These are phyloP conservation scores for Spongiforma sp. DNA, from an alignment of 1,284 basidiomycete species.

Conservation along the genomic window DNA sequence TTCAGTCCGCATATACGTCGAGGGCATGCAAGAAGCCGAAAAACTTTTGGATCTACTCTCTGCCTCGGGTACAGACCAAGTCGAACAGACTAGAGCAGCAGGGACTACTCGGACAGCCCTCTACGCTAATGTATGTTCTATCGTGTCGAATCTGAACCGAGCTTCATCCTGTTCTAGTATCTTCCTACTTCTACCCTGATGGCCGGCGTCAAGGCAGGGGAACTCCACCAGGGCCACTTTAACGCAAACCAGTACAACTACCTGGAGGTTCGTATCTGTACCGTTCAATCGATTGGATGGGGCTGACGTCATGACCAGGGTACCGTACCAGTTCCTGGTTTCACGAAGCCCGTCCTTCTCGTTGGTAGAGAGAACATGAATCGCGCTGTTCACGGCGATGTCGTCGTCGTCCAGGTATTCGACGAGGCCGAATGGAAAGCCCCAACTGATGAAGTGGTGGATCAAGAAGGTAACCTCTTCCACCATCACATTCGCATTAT, in stretches of 20 bases:
- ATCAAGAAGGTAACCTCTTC: constrained; percentile 75
- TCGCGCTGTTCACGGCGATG: constrained; percentile 91
- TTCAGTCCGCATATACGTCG: constrained; percentile 80
- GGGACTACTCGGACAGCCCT: constrained; percentile 63
- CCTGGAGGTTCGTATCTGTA: constrained; percentile 66
- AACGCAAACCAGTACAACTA: constrained; percentile 98
- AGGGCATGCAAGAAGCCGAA: constrained; percentile 65
- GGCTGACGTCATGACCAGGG: constrained; percentile 53
- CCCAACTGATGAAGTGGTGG: constrained; percentile 91
- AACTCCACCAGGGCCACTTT: constrained; percentile 92
- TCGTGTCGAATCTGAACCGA: background rate
- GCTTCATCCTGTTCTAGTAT: constrained; percentile 61
- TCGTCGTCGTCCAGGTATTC: constrained; percentile 92
- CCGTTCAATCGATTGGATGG: background rate
- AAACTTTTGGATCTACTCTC: constrained; percentile 84
- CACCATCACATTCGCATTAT: background rate
- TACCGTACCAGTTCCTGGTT: constrained; percentile 76
- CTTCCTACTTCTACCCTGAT: constrained; percentile 74
- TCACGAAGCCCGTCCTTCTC: constrained; percentile 83
- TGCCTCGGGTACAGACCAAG: constrained; percentile 60
- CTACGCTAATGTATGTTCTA: constrained; percentile 72
- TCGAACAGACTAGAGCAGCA: constrained; percentile 63
- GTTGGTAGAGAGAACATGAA: constrained; percentile 96
- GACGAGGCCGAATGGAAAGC: constrained; percentile 93
- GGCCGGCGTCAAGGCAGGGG: constrained; percentile 87